Evolutionary conservation across 345 rosid species (phyloP).

Genomic region (Orychophragmus violaceus): DNA sequence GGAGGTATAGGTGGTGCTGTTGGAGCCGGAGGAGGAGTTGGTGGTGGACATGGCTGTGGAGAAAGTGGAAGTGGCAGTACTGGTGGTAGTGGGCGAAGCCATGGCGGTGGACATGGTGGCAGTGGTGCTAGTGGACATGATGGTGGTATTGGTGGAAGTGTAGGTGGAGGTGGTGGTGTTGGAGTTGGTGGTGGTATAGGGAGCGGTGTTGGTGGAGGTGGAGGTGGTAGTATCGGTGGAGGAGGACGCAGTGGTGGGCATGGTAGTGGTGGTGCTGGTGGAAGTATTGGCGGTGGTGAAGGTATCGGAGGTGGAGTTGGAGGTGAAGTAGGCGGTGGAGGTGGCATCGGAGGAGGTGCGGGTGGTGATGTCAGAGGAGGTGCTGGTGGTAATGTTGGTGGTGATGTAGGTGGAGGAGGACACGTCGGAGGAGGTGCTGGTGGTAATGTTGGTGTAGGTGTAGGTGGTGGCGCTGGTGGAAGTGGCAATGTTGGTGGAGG

Average conservation of each 20-base stretch:
- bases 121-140: neutral
- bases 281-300: neutral
- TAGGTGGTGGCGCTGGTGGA: neutral
- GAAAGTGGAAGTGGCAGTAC: neutral
- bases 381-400: no score
- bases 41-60: neutral
- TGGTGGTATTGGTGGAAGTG: neutral
- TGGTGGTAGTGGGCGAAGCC: neutral
- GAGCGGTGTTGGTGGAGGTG: neutral
- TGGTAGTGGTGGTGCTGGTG: neutral
- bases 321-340: neutral
- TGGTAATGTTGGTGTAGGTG: neutral
- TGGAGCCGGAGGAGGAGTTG: neutral
- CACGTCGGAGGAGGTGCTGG: neutral
- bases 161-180: neutral
- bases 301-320: neutral
- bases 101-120: neutral
- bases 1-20: conserved; percentile 2
- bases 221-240: neutral
- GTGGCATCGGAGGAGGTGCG: no score
- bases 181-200: neutral
- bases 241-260: neutral
- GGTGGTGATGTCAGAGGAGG: no score
- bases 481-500: neutral
- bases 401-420: neutral